Base-by-base conservation (phyloP, 139 green algal species). In the Coccomyxa sp. region DNA sequence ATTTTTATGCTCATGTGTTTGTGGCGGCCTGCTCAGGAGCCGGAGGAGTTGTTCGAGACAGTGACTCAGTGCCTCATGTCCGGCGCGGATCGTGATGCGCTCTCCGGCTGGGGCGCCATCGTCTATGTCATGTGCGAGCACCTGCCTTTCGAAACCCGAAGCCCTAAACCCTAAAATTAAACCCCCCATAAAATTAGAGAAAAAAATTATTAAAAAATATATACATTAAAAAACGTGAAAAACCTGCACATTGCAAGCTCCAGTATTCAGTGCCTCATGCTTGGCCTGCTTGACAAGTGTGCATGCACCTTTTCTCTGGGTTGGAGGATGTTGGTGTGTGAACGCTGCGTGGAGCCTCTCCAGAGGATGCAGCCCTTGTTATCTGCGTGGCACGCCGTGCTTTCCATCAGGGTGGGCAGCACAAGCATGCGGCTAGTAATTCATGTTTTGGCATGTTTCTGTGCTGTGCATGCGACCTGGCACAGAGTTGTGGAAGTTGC, bases 1-100 rank as follows among this genome's bases (percentile, higher is more conserved):
- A 16, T 45, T 28, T 3, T 21, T 57, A 28, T 78, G 74, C 74
- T 78, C 23, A 1, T 57, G n/a, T 21, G 74, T 38, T 23, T 45
- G 74, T 78, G 74, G 4, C 4, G 14, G 74, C 14, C 1, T 78
- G 23, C 81, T 68, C 87, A 92, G 87, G 90, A 93, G 23, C 80
- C 96, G 13, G 97, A 99, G 80, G 96, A 99, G 88, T 90, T 99
- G 76, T 99, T 99, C 88, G 96, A 99, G 91, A 95, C 93, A 32
- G 88, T 97, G 17, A 90, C 92, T 14, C 95, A 99, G 87, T 97
- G 94, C 85, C 82, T 99, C 83, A 87, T 99, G 13, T 90, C 91
- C 3, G 97, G 96, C 66, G 91, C 96, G 17, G 94, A 98, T 84
- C 88, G 97, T 15, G 97, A 99, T 85, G 97, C 95, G 13, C 88